These are phyloP conservation scores for Podosphaera fusca DNA, from an alignment of 2,329 filamentous ascomycete genomes.

Conservation along the genomic window DNA sequence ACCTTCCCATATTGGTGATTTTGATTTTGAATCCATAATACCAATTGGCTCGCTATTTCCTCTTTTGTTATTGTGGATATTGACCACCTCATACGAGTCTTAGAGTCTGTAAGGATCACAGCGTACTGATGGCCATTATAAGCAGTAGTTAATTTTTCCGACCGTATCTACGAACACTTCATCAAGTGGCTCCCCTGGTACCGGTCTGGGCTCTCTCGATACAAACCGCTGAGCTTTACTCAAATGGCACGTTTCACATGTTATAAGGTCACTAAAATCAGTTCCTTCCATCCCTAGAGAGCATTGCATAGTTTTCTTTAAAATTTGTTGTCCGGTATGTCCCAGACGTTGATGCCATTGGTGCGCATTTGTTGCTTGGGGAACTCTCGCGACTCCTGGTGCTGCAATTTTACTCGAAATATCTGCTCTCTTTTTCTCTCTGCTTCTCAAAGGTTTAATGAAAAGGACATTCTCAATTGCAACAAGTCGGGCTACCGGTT, in stretches of 20 bases:
- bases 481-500: background rate
- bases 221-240: too few species aligned
- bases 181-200: background rate
- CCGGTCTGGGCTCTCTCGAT: background rate
- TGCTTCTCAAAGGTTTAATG: background rate
- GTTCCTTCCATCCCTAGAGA: too few species aligned
- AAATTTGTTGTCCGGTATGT: background rate
- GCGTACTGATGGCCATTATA: background rate
- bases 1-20: background rate
- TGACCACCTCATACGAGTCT: background rate
- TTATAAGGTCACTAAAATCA: too few species aligned
- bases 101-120: background rate
- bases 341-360: background rate
- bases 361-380: background rate
- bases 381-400: background rate
- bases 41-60: background rate
- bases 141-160: background rate
- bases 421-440: background rate
- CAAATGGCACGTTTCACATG: too few species aligned
- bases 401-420: background rate
- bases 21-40: background rate
- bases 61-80: background rate
- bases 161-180: background rate
- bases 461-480: background rate
- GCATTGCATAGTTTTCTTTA: too few species aligned